These are phyloP conservation scores for Cudoniella acicularis DNA, from an alignment of 495 filamentous ascomycete species.

Conservation along the genomic window DNA sequence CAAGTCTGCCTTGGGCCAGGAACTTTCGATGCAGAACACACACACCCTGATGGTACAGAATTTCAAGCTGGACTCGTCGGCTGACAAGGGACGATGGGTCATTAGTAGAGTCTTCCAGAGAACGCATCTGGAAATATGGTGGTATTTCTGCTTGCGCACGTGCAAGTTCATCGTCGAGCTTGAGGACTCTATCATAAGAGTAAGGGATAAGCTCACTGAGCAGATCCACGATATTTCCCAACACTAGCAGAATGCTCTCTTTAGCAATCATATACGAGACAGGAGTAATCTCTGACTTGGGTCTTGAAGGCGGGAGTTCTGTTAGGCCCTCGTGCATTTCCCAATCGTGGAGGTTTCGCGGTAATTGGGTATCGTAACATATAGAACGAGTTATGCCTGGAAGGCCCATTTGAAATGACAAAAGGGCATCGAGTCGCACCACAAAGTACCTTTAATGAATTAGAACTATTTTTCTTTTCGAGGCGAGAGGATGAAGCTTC, in stretches of 20 bases:
- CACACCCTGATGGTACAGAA: slow-evolving; percentile 67
- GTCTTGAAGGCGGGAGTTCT: slow-evolving; percentile 41
- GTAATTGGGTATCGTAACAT: slow-evolving; percentile 29
- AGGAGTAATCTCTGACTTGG: slow-evolving; percentile 40
- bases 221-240: slow-evolving; percentile 37
- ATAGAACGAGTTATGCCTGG: slow-evolving; percentile 28
- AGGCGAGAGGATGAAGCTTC: no score
- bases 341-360: slow-evolving; percentile 38
- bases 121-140: slow-evolving; percentile 52
- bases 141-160: slow-evolving; percentile 55
- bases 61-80: slow-evolving; percentile 62
- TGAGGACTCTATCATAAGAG: slow-evolving; percentile 15
- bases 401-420: slow-evolving; percentile 35
- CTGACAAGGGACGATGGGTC: slow-evolving; percentile 61
- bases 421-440: slow-evolving; percentile 29
- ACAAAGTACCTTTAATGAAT: no score
- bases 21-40: slow-evolving; percentile 74
- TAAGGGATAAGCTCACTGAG: slow-evolving; percentile 29
- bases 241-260: slow-evolving; percentile 30
- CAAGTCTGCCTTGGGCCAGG: slow-evolving; percentile 45
- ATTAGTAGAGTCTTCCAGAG: slow-evolving; percentile 55
- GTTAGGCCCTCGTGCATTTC: slow-evolving; percentile 43
- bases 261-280: slow-evolving; percentile 50
- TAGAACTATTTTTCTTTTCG: no score
- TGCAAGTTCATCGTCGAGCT: slow-evolving; percentile 36